Evolutionary conservation across 306 rosid genomes (phyloP).

Genomic region (Rubus parviflorus): DNA sequence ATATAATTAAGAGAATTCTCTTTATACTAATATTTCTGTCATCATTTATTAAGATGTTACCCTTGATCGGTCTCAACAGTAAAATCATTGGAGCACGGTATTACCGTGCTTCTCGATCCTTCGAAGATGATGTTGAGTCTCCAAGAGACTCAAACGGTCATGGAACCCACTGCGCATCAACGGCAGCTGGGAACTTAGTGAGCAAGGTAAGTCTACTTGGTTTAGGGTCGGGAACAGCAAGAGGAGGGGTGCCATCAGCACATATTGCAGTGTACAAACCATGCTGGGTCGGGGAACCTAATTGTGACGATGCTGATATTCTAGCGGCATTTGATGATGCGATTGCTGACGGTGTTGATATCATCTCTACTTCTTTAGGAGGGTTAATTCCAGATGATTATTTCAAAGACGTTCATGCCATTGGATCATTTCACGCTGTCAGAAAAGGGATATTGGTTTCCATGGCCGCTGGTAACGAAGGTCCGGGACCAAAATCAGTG

Average conservation of each 20-base stretch:
- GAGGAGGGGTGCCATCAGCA: constrained; percentile 11
- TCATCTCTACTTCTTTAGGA: background rate
- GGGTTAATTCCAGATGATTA: background rate
- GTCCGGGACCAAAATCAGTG: constrained; percentile 24
- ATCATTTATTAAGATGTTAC: too few species aligned
- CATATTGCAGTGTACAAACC: constrained; percentile 30
- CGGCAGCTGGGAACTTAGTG: constrained; percentile 44
- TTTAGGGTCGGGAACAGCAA: constrained; percentile 21
- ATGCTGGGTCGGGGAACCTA: background rate
- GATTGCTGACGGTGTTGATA: constrained; percentile 1
- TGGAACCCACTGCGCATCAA: constrained; percentile 56
- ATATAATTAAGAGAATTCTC: too few species aligned
- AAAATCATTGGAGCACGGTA: constrained; percentile 37
- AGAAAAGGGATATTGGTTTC: constrained; percentile 44
- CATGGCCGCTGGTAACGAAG: constrained; percentile 29
- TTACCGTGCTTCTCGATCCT: background rate
- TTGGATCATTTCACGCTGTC: constrained; percentile 65
- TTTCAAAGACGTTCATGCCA: background rate
- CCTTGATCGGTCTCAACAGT: background rate
- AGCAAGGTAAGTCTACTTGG: constrained; percentile 8
- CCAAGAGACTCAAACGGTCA: constrained; percentile 57
- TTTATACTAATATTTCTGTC: background rate
- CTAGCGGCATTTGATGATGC: background rate
- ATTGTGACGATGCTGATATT: background rate
- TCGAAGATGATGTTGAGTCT: constrained; percentile 32